Evolutionary conservation across 1,284 basidiomycete genomes (phyloP).

Genomic region (Heterobasidion annosum): DNA sequence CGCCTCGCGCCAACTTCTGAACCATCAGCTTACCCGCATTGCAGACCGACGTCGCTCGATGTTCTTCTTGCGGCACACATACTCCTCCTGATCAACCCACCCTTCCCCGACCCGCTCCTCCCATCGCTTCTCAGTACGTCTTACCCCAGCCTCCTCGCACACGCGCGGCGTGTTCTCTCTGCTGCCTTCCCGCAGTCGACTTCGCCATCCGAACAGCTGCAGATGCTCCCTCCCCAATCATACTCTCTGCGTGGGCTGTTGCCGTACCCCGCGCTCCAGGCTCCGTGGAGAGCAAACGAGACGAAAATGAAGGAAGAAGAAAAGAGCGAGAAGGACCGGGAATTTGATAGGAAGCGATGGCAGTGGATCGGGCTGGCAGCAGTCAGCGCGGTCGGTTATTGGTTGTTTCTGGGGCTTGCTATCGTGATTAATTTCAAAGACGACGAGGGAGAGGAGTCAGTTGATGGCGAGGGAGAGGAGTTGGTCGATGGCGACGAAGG

Average conservation of each 20-base stretch:
- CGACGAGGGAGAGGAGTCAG: slow-evolving; percentile 14
- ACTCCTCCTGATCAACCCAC: slow-evolving; percentile 46
- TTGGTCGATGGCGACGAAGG: neutral
- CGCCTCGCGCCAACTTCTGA: neutral
- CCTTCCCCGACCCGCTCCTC: slow-evolving; percentile 53
- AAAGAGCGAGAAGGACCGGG: slow-evolving; percentile 7
- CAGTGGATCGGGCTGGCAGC: slow-evolving; percentile 8
- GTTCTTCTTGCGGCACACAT: slow-evolving; percentile 58
- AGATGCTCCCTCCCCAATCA: slow-evolving; percentile 14
- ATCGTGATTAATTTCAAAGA: slow-evolving; percentile 10
- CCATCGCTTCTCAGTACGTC: slow-evolving; percentile 41
- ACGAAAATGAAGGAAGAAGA: neutral
- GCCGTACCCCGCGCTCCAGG: slow-evolving; percentile 5
- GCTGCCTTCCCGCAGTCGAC: slow-evolving; percentile 17
- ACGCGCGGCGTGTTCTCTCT: slow-evolving; percentile 41
- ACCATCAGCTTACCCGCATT: neutral
- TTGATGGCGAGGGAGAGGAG: neutral
- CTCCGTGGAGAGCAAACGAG: slow-evolving; percentile 2
- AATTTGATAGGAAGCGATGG: slow-evolving; percentile 12
- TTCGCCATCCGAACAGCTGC: slow-evolving; percentile 10
- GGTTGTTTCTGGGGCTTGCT: slow-evolving; percentile 7
- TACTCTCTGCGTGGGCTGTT: slow-evolving; percentile 10
- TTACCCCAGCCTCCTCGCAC: slow-evolving; percentile 46
- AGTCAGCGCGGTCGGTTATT: slow-evolving; percentile 8
- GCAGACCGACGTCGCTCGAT: slow-evolving; percentile 54